Conservation (phyloP, 1,284 basidiomycete species). For the Boletus smithii region DNA sequence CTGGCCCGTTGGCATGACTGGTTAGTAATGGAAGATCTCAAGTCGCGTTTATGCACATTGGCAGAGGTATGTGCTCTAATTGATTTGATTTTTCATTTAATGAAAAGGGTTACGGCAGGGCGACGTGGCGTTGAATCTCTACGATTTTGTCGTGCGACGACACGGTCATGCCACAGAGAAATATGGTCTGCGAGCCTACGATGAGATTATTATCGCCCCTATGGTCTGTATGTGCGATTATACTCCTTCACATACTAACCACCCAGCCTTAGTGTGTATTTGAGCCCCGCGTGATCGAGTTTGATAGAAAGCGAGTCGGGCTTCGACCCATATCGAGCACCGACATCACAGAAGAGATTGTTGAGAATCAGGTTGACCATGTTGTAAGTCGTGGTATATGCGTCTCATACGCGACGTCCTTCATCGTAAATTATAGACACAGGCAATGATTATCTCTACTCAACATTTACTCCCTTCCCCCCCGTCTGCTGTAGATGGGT, state of each 20-base stretch:
- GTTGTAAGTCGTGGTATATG: slow-evolving; percentile 44
- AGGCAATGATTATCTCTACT: slow-evolving; percentile 83
- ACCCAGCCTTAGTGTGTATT: slow-evolving; percentile 70
- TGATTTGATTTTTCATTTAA: background rate
- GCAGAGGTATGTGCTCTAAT: slow-evolving; percentile 61
- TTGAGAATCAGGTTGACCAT: slow-evolving; percentile 61
- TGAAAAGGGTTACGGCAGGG: slow-evolving; percentile 49
- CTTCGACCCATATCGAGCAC: slow-evolving; percentile 46
- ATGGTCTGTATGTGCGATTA: slow-evolving; percentile 56
- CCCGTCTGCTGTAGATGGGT: slow-evolving; percentile 24
- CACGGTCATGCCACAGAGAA: slow-evolving; percentile 80
- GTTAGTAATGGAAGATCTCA: slow-evolving; percentile 86
- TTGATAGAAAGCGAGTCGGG: slow-evolving; percentile 69
- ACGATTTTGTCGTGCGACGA: slow-evolving; percentile 83
- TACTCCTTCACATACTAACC: slow-evolving; percentile 7
- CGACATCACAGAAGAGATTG: slow-evolving; percentile 70
- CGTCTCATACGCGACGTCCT: background rate
- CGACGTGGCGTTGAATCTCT: slow-evolving; percentile 83
- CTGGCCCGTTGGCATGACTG: slow-evolving; percentile 79
- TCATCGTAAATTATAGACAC: slow-evolving; percentile 49
- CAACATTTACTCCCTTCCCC: slow-evolving; percentile 63
- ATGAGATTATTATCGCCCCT: slow-evolving; percentile 93
- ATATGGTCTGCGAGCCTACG: slow-evolving; percentile 89
- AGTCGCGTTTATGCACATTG: slow-evolving; percentile 77
- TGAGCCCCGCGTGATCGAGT: slow-evolving; percentile 88